Evolutionary conservation across 1,284 basidiomycete species (phyloP).

Genomic region (Boletus holoroseus): DNA sequence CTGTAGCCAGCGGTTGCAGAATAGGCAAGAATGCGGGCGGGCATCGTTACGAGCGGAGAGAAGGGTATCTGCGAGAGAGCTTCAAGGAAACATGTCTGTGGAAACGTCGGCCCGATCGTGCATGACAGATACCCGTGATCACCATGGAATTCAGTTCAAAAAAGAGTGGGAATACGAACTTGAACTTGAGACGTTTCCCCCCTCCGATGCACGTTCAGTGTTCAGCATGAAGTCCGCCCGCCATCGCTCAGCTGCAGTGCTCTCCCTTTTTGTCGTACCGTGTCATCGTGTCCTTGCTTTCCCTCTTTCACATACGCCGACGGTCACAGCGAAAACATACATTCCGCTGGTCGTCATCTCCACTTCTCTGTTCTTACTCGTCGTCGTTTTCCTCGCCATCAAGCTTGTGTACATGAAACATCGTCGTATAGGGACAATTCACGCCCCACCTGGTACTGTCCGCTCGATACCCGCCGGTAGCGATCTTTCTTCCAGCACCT

Average conservation of each 20-base stretch:
- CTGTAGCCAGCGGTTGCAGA: conserved; percentile 45
- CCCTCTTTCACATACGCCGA: conserved; percentile 13
- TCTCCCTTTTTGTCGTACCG: conserved; percentile 4
- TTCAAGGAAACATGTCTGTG: not conserved
- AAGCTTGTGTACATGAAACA: conserved; percentile 28
- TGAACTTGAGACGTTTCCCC: conserved; percentile 2
- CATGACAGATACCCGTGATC: not conserved
- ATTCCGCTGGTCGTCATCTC: conserved; percentile 16
- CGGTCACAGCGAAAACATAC: conserved; percentile 5
- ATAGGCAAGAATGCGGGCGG: conserved; percentile 38
- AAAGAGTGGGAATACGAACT: conserved; percentile 12
- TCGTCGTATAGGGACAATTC: conserved; percentile 27
- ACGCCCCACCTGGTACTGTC: conserved; percentile 7
- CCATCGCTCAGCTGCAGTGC: not conserved
- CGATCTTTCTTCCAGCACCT: conserved; percentile 2
- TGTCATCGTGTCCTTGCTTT: conserved; percentile 12
- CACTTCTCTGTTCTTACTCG: conserved; percentile 18
- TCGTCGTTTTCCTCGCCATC: conserved; percentile 18
- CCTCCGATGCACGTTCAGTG: not conserved
- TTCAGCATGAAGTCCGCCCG: conserved; percentile 12
- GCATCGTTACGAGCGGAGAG: conserved; percentile 13
- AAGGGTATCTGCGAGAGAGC: not conserved
- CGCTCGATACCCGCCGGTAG: not conserved
- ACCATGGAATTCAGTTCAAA: conserved; percentile 15
- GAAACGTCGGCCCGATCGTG: not conserved